A percentile compares a stretch with the other conserved stretches of the same genome.
Evolutionary conservation across 441 rosid species (phyloP).

Genomic region (Pelargonium myrrhifolium): DNA sequence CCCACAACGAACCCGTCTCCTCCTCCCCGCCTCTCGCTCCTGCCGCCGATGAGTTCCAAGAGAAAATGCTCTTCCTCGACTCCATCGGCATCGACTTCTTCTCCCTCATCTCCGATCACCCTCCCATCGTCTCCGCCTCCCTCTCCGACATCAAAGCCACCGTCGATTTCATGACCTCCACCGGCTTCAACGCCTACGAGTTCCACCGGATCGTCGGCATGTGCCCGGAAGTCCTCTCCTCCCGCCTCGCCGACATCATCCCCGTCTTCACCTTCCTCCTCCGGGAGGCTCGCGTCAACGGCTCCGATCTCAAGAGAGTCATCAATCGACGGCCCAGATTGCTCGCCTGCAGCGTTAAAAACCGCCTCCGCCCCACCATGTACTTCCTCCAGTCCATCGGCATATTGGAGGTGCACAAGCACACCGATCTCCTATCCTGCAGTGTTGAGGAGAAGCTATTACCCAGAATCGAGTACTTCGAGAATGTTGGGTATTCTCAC

Average conservation of each 20-base stretch:
- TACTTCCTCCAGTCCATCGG: slow-evolving; percentile 79
- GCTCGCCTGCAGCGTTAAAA: slow-evolving; percentile 55
- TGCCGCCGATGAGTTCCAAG: slow-evolving; percentile 41
- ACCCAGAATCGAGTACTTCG: slow-evolving; percentile 56
- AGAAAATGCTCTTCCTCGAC: slow-evolving; percentile 70
- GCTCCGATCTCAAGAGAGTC: slow-evolving; percentile 43
- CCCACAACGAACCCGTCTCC: slow-evolving; percentile 13
- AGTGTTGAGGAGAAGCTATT: slow-evolving; percentile 66
- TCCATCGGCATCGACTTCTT: slow-evolving; percentile 71
- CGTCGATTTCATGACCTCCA: slow-evolving; percentile 47
- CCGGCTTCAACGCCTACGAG: slow-evolving; percentile 47
- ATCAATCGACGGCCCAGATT: slow-evolving; percentile 76
- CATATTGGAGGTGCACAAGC: slow-evolving; percentile 47
- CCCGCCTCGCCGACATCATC: slow-evolving; percentile 33
- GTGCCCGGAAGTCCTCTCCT: slow-evolving; percentile 64
- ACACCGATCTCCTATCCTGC: slow-evolving; percentile 63
- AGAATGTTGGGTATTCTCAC: slow-evolving; percentile 54
- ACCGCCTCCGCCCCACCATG: slow-evolving; percentile 59
- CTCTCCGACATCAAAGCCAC: slow-evolving; percentile 51
- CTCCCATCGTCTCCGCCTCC: slow-evolving; percentile 42
- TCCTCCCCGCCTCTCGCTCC: slow-evolving; percentile 20
- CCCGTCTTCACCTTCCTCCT: slow-evolving; percentile 82
- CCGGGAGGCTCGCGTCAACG: slow-evolving; percentile 56
- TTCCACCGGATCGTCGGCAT: slow-evolving; percentile 62
- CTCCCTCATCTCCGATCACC: slow-evolving; percentile 43